Conservation (phyloP, 2,329 filamentous ascomycete species). For the Penicillium polonicum region DNA sequence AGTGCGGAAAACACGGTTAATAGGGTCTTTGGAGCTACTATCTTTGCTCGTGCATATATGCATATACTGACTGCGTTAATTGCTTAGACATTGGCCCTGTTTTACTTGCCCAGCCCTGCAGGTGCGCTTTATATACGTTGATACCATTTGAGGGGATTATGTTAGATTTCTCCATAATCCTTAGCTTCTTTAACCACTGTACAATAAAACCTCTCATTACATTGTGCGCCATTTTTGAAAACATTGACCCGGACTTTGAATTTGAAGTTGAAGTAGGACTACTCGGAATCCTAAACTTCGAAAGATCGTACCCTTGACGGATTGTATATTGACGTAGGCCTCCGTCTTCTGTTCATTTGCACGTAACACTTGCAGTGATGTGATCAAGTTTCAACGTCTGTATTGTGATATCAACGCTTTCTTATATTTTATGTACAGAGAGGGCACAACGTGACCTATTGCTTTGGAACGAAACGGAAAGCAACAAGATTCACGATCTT, state of each 20-base stretch:
- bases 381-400: neutral
- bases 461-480: slow-evolving; percentile 9
- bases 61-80: neutral
- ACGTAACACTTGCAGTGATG: neutral
- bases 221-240: neutral
- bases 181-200: neutral
- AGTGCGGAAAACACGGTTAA: too few species aligned
- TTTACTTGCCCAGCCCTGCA: neutral
- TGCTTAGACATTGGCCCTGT: neutral
- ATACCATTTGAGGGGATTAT: neutral
- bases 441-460: neutral
- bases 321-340: too few species aligned
- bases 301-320: too few species aligned
- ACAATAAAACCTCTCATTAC: too few species aligned
- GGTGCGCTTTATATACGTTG: neutral
- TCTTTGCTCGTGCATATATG: neutral
- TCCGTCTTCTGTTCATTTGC: too few species aligned
- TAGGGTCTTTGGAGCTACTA: neutral
- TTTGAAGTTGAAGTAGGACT: too few species aligned
- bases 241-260: too few species aligned
- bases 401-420: neutral
- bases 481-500: slow-evolving; percentile 8
- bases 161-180: neutral
- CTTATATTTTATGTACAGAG: neutral
- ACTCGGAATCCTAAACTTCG: too few species aligned